Conservation (phyloP, 495 filamentous ascomycete species). For the Trypethelium eluteriae region DNA sequence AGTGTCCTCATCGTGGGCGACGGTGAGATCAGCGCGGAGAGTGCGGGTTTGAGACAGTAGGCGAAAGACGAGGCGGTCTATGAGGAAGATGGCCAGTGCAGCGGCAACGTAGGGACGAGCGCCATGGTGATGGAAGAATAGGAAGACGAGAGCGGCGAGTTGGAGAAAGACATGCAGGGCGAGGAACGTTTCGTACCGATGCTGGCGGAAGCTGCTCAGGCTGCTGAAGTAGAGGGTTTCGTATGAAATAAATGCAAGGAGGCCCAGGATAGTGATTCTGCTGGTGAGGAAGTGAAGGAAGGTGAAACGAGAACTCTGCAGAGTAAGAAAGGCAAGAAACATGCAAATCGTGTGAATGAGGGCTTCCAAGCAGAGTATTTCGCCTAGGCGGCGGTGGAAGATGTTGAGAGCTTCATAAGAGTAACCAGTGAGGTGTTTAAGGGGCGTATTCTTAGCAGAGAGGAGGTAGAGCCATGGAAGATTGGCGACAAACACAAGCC, state of each 20-base stretch:
- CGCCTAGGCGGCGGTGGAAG: conserved; percentile 49
- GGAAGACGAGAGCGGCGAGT: conserved; percentile 42
- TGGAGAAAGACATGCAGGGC: conserved; percentile 50
- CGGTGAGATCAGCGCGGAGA: conserved; percentile 39
- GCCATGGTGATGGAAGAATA: conserved; percentile 47
- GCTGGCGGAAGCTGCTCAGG: conserved; percentile 42
- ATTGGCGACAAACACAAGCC: conserved; percentile 49
- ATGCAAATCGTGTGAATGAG: conserved; percentile 43
- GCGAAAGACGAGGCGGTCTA: conserved; percentile 52
- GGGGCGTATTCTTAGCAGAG: conserved; percentile 55
- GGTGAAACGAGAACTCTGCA: conserved; percentile 36
- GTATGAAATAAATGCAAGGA: conserved; percentile 45
- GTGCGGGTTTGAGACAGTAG: conserved; percentile 40
- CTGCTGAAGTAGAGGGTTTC: conserved; percentile 47
- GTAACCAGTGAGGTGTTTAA: conserved; percentile 50
- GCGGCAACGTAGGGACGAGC: conserved; percentile 38
- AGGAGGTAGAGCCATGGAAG: conserved; percentile 55
- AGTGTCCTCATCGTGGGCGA: conserved; percentile 47
- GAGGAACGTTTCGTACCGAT: conserved; percentile 54
- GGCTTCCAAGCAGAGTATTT: conserved; percentile 41
- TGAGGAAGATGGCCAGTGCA: conserved; percentile 46
- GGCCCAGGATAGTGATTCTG: conserved; percentile 39
- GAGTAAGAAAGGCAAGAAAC: conserved; percentile 41
- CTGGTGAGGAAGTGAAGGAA: conserved; percentile 37
- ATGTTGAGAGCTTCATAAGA: conserved; percentile 60